Evolutionary conservation across 2,329 filamentous ascomycete genomes (phyloP).

Genomic region (Chalara sp.): DNA sequence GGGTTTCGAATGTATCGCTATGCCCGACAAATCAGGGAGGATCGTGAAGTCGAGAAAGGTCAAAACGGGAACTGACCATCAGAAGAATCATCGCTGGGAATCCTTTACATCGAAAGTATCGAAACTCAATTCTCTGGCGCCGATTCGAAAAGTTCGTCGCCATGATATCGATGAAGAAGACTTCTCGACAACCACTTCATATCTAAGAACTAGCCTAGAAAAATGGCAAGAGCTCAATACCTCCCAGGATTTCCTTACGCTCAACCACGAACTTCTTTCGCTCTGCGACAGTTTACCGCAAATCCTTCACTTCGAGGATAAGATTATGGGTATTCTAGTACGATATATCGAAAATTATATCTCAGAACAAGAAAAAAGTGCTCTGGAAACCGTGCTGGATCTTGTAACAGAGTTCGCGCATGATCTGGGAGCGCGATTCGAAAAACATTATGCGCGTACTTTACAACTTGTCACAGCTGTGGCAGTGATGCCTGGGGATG

Average conservation of each 20-base stretch:
- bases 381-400: slow-evolving; percentile 78
- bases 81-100: slow-evolving; percentile 84
- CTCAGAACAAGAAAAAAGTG: slow-evolving; percentile 67
- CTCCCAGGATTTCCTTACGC: slow-evolving; percentile 70
- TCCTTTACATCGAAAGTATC: slow-evolving; percentile 85
- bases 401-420: slow-evolving; percentile 93
- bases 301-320: slow-evolving; percentile 82
- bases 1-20: slow-evolving; percentile 32
- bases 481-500: slow-evolving; percentile 68
- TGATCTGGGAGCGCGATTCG: slow-evolving; percentile 80
- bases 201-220: slow-evolving; percentile 74
- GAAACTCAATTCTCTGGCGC: slow-evolving; percentile 84
- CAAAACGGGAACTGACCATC: slow-evolving; percentile 65
- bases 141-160: slow-evolving; percentile 80
- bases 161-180: slow-evolving; percentile 78
- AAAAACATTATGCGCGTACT: slow-evolving; percentile 75
- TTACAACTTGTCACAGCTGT: slow-evolving; percentile 71
- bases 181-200: slow-evolving; percentile 70
- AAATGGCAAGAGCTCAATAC: slow-evolving; percentile 92
- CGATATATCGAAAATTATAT: slow-evolving; percentile 53
- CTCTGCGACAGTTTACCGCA: slow-evolving; percentile 87
- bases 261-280: slow-evolving; percentile 67
- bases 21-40: slow-evolving; percentile 58
- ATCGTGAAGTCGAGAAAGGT: slow-evolving; percentile 64
- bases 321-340: slow-evolving; percentile 72